phyloP scores from a whole-genome alignment of 2,329 filamentous ascomycete genomes.

The Xylogone sp. region DNA sequence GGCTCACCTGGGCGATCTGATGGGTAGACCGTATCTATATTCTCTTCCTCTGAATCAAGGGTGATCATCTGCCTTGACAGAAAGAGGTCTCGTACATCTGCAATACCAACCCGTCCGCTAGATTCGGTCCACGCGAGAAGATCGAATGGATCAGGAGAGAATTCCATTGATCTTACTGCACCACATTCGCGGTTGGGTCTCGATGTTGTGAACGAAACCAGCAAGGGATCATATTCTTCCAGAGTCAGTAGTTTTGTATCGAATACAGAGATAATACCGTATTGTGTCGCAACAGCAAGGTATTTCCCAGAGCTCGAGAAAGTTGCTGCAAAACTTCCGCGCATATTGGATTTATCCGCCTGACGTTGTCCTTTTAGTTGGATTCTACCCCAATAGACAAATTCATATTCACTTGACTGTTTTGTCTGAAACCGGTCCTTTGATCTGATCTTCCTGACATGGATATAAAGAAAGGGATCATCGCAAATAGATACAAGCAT shows the following conservation, averaged over 20 bases:
- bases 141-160: constrained; percentile 86
- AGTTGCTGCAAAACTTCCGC: constrained; percentile 73
- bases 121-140: constrained; percentile 94
- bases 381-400: constrained; percentile 48
- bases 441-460: constrained; percentile 44
- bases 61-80: constrained; percentile 64
- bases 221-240: constrained; percentile 52
- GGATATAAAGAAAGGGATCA: constrained; percentile 81
- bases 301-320: constrained; percentile 71
- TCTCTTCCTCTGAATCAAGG: constrained; percentile 54
- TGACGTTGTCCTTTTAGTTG: constrained; percentile 55
- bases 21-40: constrained; percentile 31
- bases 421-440: constrained; percentile 20
- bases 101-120: constrained; percentile 69
- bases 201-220: constrained; percentile 76
- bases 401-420: constrained; percentile 35
- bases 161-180: constrained; percentile 86
- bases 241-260: constrained; percentile 49
- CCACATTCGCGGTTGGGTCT: constrained; percentile 64
- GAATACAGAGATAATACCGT: constrained; percentile 75
- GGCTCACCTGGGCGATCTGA: constrained; percentile 17
- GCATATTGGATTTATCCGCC: constrained; percentile 49
- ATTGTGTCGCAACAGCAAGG: constrained; percentile 75
- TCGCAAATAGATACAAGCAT: constrained; percentile 83
- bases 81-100: constrained; percentile 67